Evolutionary conservation across 768 basidiomycete genomes (phyloP).

Genomic region (Termitomyces sp.): DNA sequence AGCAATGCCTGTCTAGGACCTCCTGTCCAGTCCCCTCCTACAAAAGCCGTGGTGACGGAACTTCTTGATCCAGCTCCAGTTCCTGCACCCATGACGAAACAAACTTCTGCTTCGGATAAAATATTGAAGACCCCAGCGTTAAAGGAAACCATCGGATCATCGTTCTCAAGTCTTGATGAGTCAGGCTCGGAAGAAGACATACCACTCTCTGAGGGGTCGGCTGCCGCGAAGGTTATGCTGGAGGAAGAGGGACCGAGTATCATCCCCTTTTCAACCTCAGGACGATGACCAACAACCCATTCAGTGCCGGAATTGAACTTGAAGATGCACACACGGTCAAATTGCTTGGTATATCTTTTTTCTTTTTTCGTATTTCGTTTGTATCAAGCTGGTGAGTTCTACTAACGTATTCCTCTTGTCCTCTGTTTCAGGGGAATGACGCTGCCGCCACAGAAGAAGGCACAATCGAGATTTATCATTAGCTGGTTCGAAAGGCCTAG

Average conservation of each 20-base stretch:
- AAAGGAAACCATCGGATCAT: neutral
- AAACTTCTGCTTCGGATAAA: neutral
- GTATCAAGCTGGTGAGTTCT: neutral
- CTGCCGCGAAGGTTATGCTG: neutral
- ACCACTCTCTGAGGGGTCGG: conserved; percentile 14
- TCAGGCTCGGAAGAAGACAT: conserved; percentile 18
- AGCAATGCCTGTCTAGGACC: neutral
- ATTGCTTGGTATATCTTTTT: conserved; percentile 13
- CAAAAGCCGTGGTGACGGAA: neutral
- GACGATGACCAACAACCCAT: neutral
- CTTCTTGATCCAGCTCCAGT: neutral
- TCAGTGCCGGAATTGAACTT: neutral
- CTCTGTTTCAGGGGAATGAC: neutral
- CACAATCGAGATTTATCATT: neutral
- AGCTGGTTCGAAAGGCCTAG: neutral
- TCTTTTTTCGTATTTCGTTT: neutral
- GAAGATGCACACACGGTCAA: conserved; percentile 1
- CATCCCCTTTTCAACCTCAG: conserved; percentile 7
- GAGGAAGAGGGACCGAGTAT: conserved; percentile 15
- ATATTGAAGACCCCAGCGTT: neutral
- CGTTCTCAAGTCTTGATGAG: conserved; percentile 11
- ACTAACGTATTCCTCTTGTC: neutral
- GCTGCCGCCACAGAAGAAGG: neutral
- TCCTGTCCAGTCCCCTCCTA: neutral
- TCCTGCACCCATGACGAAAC: neutral